Evolutionary conservation across 106 monocot genomes (phyloP), one percentile per base, ranked within the genome.

Genomic region (Dendrobium chrysotoxum): DNA sequence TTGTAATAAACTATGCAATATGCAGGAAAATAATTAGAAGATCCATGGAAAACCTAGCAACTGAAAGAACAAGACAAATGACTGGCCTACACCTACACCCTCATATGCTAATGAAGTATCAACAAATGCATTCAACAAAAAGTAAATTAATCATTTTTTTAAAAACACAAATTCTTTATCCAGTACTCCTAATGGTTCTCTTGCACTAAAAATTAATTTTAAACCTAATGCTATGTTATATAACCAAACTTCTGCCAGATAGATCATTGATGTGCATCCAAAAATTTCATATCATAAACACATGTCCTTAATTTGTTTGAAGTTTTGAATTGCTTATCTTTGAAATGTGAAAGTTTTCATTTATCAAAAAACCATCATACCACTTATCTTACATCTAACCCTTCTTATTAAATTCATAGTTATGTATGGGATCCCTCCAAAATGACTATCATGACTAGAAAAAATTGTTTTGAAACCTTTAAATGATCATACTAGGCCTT

Each of bases 101-200:
- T 35, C 3, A 2, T 35, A 35, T 35, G 3, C 35, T 3, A 35
- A 35, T 3, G 35, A 35, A 35, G 35, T 0, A 35, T 35, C 35
- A 35, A 35, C 35, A 35, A 40, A 0, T 40, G 1, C 75, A 9
- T 75, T 75, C 75, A 40, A 18, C 17, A 75, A 38, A 11, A 41
- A 75, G 39, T 38, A 75, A 41, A 75, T 75, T 31, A n/a, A 75
- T 21, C 75, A 75, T 15, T 38, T 75, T n/a, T 75, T 40, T 75
- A 16, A 75, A 75, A n/a, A 6, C 21, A 41, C 28, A 15, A 75
- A 75, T 75, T 75, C 75, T 16, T 53, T 30, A 78, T 78, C 50
- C 53, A 42, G 1, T 78, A 55, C 20, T 46, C 76, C 46, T 77
- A 77, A 38, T 77, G 2, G 4, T 77, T 46, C 45, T 46, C 25